A percentile compares a stretch with the other conserved stretches of the same genome.
phyloP scores from a whole-genome alignment of 371 early-diverging fungal species.

The Dinochytrium kinnereticum region DNA sequence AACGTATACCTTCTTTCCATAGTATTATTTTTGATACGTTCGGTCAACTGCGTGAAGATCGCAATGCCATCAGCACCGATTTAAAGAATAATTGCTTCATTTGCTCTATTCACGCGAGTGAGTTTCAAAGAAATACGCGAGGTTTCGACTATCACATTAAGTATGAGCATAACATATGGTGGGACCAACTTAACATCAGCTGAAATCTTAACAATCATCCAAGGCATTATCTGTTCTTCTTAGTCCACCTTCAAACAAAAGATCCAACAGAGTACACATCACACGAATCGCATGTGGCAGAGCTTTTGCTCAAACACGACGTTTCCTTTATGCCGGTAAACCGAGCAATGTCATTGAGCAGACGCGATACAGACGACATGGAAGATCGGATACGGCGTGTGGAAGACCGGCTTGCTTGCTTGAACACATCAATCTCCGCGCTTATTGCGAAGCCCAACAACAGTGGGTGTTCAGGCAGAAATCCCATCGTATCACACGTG shows the following conservation, averaged over 20 bases:
- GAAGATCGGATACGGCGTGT: not conserved
- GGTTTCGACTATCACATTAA: conserved; percentile 63
- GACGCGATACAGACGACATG: not conserved
- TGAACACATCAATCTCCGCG: not conserved
- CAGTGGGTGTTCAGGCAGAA: too few relatives aligned
- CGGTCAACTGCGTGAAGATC: conserved; percentile 64
- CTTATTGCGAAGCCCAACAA: not conserved
- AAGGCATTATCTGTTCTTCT: conserved; percentile 64
- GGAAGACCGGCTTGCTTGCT: not conserved
- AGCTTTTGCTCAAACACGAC: conserved; percentile 53
- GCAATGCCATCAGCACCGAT: conserved; percentile 57
- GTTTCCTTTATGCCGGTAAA: conserved; percentile 63
- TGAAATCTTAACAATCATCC: too few relatives aligned
- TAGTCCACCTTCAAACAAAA: conserved; percentile 62
- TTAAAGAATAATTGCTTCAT: conserved; percentile 62
- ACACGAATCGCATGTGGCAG: conserved; percentile 61
- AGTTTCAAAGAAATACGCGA: conserved; percentile 59
- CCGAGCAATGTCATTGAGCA: conserved; percentile 55
- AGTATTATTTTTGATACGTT: conserved; percentile 66
- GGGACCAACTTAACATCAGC: too few relatives aligned
- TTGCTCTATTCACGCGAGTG: conserved; percentile 60
- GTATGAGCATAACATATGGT: conserved; percentile 66
- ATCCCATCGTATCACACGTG: too few relatives aligned
- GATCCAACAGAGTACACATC: conserved; percentile 64
- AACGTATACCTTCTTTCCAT: not conserved